Percentiles rank a stretch among this genome's conserved stretches.
phyloP scores from a whole-genome alignment of 345 rosid genomes.

The Turnera subulata region DNA sequence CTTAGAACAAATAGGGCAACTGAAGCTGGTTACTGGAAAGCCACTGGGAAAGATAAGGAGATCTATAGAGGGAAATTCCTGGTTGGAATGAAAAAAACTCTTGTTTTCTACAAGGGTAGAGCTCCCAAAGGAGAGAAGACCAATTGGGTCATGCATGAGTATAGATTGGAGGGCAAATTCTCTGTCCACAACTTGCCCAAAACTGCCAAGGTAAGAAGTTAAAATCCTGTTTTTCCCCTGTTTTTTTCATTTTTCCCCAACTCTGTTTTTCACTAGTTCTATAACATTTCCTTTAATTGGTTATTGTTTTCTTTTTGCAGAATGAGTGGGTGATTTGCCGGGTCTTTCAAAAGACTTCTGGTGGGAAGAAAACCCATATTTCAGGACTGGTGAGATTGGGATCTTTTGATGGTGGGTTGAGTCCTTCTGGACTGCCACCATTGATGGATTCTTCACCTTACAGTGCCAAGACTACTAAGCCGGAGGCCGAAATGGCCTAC shows the following conservation, averaged over 20 bases:
- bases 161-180: slow-evolving; percentile 68
- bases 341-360: slow-evolving; percentile 69
- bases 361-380: slow-evolving; percentile 69
- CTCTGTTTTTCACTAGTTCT: neutral
- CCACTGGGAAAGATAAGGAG: slow-evolving; percentile 91
- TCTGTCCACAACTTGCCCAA: slow-evolving; percentile 68
- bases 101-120: slow-evolving; percentile 83
- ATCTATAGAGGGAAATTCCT: slow-evolving; percentile 61
- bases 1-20: slow-evolving; percentile 86
- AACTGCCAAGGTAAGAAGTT: slow-evolving; percentile 79
- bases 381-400: slow-evolving; percentile 36
- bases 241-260: slow-evolving; percentile 10
- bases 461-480: slow-evolving; percentile 24
- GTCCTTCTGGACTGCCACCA: slow-evolving; percentile 51
- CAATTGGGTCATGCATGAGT: slow-evolving; percentile 97
- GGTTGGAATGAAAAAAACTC: slow-evolving; percentile 94
- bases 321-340: slow-evolving; percentile 95
- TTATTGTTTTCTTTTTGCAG: slow-evolving; percentile 39
- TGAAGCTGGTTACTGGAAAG: slow-evolving; percentile 91
- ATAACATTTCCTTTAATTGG: neutral
- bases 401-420: slow-evolving; percentile 40
- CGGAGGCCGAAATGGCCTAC: slow-evolving; percentile 35
- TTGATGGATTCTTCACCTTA: slow-evolving; percentile 52
- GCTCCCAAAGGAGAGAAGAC: slow-evolving; percentile 87
- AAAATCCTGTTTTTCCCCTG: neutral